phyloP scores from a whole-genome alignment of 2,329 filamentous ascomycete genomes.

The Cercospora beticola region DNA sequence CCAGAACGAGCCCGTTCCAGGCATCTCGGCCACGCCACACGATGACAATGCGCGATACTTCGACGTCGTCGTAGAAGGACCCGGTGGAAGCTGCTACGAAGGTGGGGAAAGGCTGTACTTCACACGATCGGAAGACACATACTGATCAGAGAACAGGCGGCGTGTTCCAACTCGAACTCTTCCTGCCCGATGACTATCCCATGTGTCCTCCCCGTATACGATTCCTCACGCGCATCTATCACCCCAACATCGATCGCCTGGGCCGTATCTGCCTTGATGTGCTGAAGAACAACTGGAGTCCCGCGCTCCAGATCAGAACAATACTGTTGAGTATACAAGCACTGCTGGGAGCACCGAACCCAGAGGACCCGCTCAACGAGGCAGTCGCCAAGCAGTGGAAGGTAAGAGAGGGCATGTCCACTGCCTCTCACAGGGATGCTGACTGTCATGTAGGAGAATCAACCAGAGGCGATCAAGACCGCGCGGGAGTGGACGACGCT shows the following conservation, averaged over 20 bases:
- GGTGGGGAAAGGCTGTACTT: slow-evolving; percentile 53
- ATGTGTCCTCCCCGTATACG: slow-evolving; percentile 99
- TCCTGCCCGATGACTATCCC: slow-evolving; percentile 96
- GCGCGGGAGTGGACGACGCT: slow-evolving; percentile 88
- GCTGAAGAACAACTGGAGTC: slow-evolving; percentile 98
- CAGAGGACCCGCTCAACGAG: slow-evolving; percentile 95
- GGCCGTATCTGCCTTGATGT: slow-evolving; percentile 97
- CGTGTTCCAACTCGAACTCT: slow-evolving; percentile 94
- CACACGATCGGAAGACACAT: background rate
- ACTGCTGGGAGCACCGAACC: slow-evolving; percentile 91
- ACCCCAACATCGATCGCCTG: slow-evolving; percentile 97
- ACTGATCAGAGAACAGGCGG: slow-evolving; percentile 55
- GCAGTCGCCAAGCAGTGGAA: slow-evolving; percentile 98
- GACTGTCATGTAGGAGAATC: slow-evolving; percentile 63
- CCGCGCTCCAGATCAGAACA: slow-evolving; percentile 93
- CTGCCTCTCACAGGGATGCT: background rate
- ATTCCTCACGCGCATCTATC: slow-evolving; percentile 98
- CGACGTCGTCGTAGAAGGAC: slow-evolving; percentile 93
- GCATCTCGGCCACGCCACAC: slow-evolving; percentile 92
- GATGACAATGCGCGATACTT: slow-evolving; percentile 98
- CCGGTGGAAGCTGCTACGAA: slow-evolving; percentile 90
- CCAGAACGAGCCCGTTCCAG: slow-evolving; percentile 93
- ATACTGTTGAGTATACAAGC: slow-evolving; percentile 99
- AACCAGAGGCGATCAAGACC: slow-evolving; percentile 86
- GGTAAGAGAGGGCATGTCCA: slow-evolving; percentile 23